Conservation (phyloP, 352 stramenopile species). For the Blastocystis sp. region DNA sequence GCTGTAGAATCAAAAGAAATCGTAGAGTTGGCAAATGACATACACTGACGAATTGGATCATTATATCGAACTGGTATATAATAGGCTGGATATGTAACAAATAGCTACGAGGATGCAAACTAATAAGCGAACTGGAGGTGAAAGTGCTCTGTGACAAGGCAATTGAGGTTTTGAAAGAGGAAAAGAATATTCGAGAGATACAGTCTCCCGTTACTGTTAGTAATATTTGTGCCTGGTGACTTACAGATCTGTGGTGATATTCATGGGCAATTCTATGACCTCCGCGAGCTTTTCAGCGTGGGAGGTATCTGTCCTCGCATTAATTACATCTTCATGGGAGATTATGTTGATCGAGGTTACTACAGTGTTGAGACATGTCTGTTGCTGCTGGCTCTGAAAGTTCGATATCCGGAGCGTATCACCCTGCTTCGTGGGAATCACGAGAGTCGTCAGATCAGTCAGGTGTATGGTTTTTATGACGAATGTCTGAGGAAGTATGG, state of each 20-base stretch:
- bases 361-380: constrained; percentile 99
- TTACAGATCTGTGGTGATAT: constrained; percentile 95
- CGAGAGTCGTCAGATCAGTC: constrained; percentile 95
- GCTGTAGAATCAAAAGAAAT: not conserved
- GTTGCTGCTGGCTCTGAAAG: constrained; percentile 92
- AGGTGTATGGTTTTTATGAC: constrained; percentile 99
- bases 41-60: constrained; percentile 74
- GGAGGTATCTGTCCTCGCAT: constrained; percentile 93
- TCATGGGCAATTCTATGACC: constrained; percentile 98
- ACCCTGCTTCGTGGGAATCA: constrained; percentile 98
- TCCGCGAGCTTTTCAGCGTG: constrained; percentile 90
- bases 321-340: constrained; percentile 99
- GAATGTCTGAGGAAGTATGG: constrained; percentile 95
- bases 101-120: constrained; percentile 79
- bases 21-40: not conserved
- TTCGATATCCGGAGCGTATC: constrained; percentile 96
- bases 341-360: constrained; percentile 98
- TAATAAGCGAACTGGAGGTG: constrained; percentile 94
- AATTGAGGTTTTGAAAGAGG: constrained; percentile 96
- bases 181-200: constrained; percentile 97
- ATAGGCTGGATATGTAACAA: constrained; percentile 64
- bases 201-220: constrained; percentile 93
- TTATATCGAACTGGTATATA: constrained; percentile 77
- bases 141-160: constrained; percentile 93
- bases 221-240: not conserved